Conservation (phyloP, 345 rosid species). For the Eucalyptus polybractea region DNA sequence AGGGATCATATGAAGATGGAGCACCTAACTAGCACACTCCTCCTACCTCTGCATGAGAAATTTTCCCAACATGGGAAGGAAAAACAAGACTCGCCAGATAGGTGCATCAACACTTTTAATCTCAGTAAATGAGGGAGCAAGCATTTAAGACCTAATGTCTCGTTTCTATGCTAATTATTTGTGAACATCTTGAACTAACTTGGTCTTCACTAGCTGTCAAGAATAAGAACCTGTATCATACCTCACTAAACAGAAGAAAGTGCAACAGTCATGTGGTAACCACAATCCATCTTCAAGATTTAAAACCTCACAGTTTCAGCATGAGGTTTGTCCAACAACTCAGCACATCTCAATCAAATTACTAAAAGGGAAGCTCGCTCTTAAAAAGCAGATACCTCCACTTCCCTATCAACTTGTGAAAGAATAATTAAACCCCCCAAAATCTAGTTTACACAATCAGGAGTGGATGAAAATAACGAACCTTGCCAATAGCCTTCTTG, state of each 20-base stretch:
- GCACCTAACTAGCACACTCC: not conserved
- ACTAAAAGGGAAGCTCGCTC: not conserved
- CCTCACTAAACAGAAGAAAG: not conserved
- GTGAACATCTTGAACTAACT: not conserved
- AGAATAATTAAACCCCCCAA: not conserved
- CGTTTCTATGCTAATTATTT: not conserved
- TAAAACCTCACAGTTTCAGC: not conserved
- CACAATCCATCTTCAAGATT: not conserved
- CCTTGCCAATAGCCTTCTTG: slow-evolving; percentile 83
- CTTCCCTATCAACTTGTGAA: not conserved
- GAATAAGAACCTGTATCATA: not conserved
- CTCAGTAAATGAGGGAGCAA: not conserved
- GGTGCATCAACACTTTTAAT: not conserved
- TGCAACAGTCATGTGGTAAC: not conserved
- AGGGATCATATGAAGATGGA: not conserved
- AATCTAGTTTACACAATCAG: not conserved
- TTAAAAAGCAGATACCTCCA: not conserved
- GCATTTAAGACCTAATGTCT: not conserved
- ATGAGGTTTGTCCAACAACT: not conserved
- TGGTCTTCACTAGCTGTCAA: not conserved
- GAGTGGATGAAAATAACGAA: slow-evolving; percentile 18
- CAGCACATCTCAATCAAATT: not conserved
- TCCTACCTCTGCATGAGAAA: not conserved
- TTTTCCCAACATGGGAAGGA: not conserved
- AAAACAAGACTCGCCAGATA: not conserved